These are phyloP conservation scores for Globisporangium canariense DNA, from an alignment of 352 stramenopile species.

Conservation along the genomic window DNA sequence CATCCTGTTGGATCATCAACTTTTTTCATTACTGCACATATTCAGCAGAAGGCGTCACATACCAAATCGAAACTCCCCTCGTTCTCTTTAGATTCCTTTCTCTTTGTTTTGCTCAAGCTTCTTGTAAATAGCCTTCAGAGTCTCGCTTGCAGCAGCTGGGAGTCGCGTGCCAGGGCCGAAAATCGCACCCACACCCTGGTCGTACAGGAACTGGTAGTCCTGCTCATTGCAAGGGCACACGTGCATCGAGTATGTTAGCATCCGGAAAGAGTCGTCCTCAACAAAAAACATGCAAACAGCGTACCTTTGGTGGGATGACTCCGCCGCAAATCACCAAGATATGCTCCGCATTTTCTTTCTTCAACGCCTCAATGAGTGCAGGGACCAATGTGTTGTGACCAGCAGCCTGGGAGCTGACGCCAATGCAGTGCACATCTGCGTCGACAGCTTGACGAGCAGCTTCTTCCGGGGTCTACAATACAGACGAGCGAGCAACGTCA, in stretches of 20 bases:
- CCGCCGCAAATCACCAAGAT: conserved; percentile 95
- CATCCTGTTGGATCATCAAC: not conserved
- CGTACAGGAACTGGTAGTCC: conserved; percentile 96
- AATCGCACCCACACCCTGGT: conserved; percentile 89
- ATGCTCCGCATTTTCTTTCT: conserved; percentile 88
- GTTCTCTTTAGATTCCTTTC: conserved; percentile 26
- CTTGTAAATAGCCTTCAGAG: conserved; percentile 50
- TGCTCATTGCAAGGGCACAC: conserved; percentile 21
- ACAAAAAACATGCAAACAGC: not conserved
- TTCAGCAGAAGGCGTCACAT: not conserved
- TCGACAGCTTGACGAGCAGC: conserved; percentile 86
- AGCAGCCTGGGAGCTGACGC: conserved; percentile 89
- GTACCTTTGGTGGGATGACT: conserved; percentile 90
- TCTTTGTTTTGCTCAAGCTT: conserved; percentile 44
- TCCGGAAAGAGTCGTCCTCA: not conserved
- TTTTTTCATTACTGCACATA: conserved; percentile 3
- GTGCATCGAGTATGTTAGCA: not conserved
- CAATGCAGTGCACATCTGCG: conserved; percentile 94
- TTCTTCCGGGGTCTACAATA: conserved; percentile 48
- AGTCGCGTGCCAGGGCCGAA: conserved; percentile 96
- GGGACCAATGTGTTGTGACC: conserved; percentile 95
- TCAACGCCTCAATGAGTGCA: conserved; percentile 90
- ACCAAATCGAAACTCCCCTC: not conserved
- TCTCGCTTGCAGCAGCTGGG: conserved; percentile 67
- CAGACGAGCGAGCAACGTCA: not conserved